phyloP scores from a whole-genome alignment of 2,329 filamentous ascomycete species.

The Mycosphaerelloides madeirae region DNA sequence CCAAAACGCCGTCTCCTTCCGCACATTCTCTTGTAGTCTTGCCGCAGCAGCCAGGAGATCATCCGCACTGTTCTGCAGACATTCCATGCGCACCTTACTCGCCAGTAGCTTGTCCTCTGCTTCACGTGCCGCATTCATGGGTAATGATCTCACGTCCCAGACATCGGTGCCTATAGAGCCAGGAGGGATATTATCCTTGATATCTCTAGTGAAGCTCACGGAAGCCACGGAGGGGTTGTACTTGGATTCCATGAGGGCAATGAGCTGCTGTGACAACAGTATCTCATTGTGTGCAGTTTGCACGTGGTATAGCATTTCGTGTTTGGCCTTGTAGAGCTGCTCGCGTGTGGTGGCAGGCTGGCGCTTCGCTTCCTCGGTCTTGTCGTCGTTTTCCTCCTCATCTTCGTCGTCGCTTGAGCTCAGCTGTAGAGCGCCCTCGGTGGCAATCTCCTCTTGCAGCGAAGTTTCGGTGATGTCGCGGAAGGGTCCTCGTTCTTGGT shows the following conservation, averaged over 20 bases:
- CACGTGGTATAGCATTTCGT: constrained; percentile 40
- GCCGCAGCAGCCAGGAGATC: constrained; percentile 67
- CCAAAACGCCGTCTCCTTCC: constrained; percentile 83
- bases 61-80: constrained; percentile 68
- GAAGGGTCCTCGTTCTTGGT: constrained; percentile 74
- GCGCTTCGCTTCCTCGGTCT: constrained; percentile 6
- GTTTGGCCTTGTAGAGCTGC: constrained; percentile 37
- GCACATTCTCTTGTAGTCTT: constrained; percentile 70
- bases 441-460: constrained; percentile 63
- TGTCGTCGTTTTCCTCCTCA: constrained; percentile 38
- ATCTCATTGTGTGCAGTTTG: constrained; percentile 51
- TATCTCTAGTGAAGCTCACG: constrained; percentile 62
- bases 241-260: constrained; percentile 71
- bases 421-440: constrained; percentile 37
- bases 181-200: constrained; percentile 66
- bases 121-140: constrained; percentile 49
- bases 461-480: constrained; percentile 70
- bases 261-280: constrained; percentile 70
- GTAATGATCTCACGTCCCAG: constrained; percentile 46
- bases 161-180: constrained; percentile 68
- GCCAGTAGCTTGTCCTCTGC: constrained; percentile 44
- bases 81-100: constrained; percentile 71
- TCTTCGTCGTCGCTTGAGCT: constrained; percentile 47
- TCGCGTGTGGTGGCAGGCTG: constrained; percentile 28
- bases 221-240: constrained; percentile 67